Base-by-base conservation (phyloP, 2,329 filamentous ascomycete genomes). In the Acrocalymma vagum region DNA sequence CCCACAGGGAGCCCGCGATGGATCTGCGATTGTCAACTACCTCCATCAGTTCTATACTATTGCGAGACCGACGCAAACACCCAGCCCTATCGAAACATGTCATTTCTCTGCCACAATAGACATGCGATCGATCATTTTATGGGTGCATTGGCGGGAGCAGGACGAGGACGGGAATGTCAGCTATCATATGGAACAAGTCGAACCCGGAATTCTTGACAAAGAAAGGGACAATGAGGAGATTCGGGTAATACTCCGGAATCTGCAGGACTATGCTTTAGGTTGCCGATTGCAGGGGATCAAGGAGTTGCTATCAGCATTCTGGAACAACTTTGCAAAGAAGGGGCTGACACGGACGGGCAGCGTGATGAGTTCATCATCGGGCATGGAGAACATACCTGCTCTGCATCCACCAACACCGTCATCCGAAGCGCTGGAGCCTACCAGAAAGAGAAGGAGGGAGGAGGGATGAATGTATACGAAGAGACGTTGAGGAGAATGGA, bases 1-100 rank as follows among this genome's bases (percentile, higher is more conserved):
- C 39, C 51, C 48, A 22, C 39, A 54, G 41, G 48, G 42, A 29
- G 45, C 48, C 22, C 48, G 51, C 39, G 42, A 51, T 29, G 45
- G 48, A 16, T 35, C 48, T 26, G 38, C 45, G 28, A 47, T 54
- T 15, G 45, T 54, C 22, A 52, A 49, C 35, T 49, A 49, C 36
- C 41, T 52, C 38, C 39, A 49, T 39, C 15, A 50, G 5, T 52
- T 55, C 31, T 50, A 52, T 27, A 32, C 27, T 29, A 32, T 41
- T 43, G 45, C 48, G 18, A 49, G 50, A 34, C 42, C 48, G 24
- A 20, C 42, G 26, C 45, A 40, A 30, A 7, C 15, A 20, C 45
- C 48, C 10, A 40, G 44, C 20, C 47, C 43, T 17, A 38, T 55
- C 29, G 35, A 55, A 15, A 52, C 42, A 27, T 49, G 34, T n/a